Percentiles rank a stretch among this genome's conserved stretches.
These are phyloP conservation scores for Rhytidhysteron rufulum DNA, from an alignment of 2,329 filamentous ascomycete genomes.

Conservation along the genomic window DNA sequence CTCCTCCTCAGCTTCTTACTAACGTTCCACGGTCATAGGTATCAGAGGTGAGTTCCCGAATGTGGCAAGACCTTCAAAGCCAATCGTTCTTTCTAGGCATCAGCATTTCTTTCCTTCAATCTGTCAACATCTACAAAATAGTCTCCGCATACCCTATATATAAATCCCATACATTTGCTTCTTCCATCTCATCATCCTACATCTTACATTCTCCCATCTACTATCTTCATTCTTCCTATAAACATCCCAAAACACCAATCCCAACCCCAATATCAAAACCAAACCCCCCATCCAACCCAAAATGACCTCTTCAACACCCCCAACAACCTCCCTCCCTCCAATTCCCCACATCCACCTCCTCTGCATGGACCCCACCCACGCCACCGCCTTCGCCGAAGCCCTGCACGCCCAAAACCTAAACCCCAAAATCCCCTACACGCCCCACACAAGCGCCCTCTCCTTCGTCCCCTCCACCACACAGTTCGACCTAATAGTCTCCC, in stretches of 20 bases:
- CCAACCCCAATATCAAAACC: background rate
- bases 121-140: background rate
- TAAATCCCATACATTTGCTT: background rate
- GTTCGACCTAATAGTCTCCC: constrained; percentile 52
- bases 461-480: constrained; percentile 30
- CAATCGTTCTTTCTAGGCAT: too few relatives aligned
- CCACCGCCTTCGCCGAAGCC: constrained; percentile 40
- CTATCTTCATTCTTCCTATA: background rate
- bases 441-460: constrained; percentile 40
- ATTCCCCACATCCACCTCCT: constrained; percentile 42
- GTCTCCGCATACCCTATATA: background rate
- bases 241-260: background rate
- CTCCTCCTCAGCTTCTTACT: too few relatives aligned
- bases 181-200: background rate
- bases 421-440: constrained; percentile 24
- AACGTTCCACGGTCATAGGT: too few relatives aligned
- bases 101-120: background rate
- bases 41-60: too few relatives aligned
- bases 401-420: constrained; percentile 28
- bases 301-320: background rate
- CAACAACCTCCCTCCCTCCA: background rate
- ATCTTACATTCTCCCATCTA: background rate
- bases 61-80: too few relatives aligned
- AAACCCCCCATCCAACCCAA: too few relatives aligned
- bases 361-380: constrained; percentile 38